Evolutionary conservation across 2,329 filamentous ascomycete genomes (phyloP).

Genomic region (Domatiomyces catenatus): DNA sequence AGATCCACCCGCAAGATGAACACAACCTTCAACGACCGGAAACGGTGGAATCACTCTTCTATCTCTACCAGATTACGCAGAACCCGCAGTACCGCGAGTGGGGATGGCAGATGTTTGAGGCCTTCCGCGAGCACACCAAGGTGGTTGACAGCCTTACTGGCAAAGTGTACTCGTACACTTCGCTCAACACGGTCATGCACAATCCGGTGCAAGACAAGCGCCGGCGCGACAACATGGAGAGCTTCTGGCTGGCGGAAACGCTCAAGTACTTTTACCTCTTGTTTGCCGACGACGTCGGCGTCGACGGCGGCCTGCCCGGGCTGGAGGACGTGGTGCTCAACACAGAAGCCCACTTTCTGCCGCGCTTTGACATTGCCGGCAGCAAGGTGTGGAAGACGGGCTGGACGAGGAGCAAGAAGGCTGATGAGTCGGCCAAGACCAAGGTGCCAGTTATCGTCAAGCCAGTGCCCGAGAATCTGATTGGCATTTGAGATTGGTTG

Average conservation of each 20-base stretch:
- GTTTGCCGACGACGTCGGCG: constrained; percentile 49
- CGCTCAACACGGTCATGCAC: constrained; percentile 10
- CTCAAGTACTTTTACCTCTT: constrained; percentile 95
- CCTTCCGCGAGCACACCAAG: constrained; percentile 72
- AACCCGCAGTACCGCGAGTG: constrained; percentile 80
- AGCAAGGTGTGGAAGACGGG: constrained; percentile 60
- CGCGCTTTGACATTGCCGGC: constrained; percentile 60
- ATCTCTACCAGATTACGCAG: constrained; percentile 97
- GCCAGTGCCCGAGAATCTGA: neutral
- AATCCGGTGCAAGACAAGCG: constrained; percentile 10
- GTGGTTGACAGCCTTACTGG: constrained; percentile 48
- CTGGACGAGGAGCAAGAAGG: constrained; percentile 38
- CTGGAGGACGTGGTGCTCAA: constrained; percentile 84
- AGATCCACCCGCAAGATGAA: constrained; percentile 63
- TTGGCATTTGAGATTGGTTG: neutral
- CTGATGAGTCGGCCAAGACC: neutral
- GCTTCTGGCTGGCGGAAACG: constrained; percentile 97
- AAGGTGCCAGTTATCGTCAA: neutral
- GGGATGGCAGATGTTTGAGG: constrained; percentile 98
- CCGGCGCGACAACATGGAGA: constrained; percentile 78
- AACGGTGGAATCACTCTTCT: constrained; percentile 89
- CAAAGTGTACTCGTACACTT: constrained; percentile 15
- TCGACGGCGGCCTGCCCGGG: constrained; percentile 6
- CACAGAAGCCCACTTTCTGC: constrained; percentile 85
- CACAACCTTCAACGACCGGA: constrained; percentile 94